Percentiles rank a stretch among this genome's conserved stretches.
These are phyloP conservation scores for Solanum aculeatissimum DNA, from an alignment of 305 asterid species.

Conservation along the genomic window DNA sequence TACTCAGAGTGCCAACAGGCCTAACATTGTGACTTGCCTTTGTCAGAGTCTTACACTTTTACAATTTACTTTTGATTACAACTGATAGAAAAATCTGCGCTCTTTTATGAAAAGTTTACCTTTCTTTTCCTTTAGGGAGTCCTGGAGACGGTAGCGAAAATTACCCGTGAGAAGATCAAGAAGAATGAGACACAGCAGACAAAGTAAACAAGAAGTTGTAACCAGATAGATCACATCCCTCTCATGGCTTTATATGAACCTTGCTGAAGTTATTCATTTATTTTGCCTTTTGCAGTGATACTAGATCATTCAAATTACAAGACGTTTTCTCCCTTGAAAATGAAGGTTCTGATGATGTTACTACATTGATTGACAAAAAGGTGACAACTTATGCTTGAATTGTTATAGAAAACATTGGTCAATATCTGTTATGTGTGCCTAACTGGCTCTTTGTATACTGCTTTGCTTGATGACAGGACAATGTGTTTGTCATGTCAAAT, in stretches of 20 bases:
- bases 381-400: constrained; percentile 16
- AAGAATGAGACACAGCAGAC: constrained; percentile 73
- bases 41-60: background rate
- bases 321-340: constrained; percentile 67
- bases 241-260: background rate
- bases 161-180: constrained; percentile 74
- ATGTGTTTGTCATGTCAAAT: constrained; percentile 88
- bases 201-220: constrained; percentile 39
- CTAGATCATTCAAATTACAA: constrained; percentile 66
- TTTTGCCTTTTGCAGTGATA: constrained; percentile 36
- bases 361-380: constrained; percentile 73
- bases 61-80: background rate
- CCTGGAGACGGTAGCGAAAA: constrained; percentile 84
- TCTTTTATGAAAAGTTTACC: background rate
- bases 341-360: constrained; percentile 65
- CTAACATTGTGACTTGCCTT: background rate
- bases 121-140: constrained; percentile 52
- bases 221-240: background rate
- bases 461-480: constrained; percentile 45
- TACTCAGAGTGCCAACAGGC: background rate
- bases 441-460: constrained; percentile 3
- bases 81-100: background rate
- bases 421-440: background rate
- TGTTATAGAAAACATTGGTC: constrained; percentile 1
- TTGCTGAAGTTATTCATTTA: background rate